phyloP scores from a whole-genome alignment of 2,329 filamentous ascomycete genomes.

The Iodosphaeria phyllophila region DNA sequence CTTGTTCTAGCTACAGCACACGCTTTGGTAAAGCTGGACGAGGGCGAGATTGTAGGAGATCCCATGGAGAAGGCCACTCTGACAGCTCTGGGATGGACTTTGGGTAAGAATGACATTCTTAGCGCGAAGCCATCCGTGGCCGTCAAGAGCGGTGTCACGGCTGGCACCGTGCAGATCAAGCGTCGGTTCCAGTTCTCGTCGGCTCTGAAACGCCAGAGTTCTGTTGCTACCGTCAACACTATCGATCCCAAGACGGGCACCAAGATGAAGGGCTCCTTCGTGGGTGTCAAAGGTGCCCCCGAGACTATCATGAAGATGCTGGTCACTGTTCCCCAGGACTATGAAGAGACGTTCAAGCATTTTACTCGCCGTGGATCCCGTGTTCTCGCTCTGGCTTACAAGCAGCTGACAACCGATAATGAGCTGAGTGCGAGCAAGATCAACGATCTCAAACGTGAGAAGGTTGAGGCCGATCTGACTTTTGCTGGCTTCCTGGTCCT shows the following conservation, averaged over 20 bases:
- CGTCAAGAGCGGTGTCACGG: conserved; percentile 27
- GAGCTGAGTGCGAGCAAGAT: conserved; percentile 73
- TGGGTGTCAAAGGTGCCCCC: conserved; percentile 88
- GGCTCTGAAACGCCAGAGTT: conserved; percentile 86
- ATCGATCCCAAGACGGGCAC: conserved; percentile 54
- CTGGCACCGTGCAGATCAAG: conserved; percentile 80
- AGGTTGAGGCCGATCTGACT: conserved; percentile 64
- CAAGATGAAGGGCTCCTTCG: conserved; percentile 72
- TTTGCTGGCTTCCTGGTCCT: conserved; percentile 95
- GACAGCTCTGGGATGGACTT: conserved; percentile 70
- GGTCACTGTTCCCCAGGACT: conserved; percentile 61
- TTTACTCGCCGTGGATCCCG: conserved; percentile 91
- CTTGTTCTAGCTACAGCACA: conserved; percentile 89
- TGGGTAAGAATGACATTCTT: conserved; percentile 78
- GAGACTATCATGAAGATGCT: conserved; percentile 96
- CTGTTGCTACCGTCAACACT: conserved; percentile 65
- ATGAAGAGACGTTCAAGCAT: conserved; percentile 97
- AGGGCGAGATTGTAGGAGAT: conserved; percentile 92
- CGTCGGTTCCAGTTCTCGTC: conserved; percentile 98
- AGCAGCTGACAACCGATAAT: conserved; percentile 64
- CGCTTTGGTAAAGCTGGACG: conserved; percentile 86
- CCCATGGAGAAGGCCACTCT: conserved; percentile 98
- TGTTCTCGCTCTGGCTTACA: conserved; percentile 85
- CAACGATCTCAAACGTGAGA: conserved; percentile 86
- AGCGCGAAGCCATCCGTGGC: conserved; percentile 40